Evolutionary conservation across 306 rosid species (phyloP).

Genomic region (Arachis hypogaea): DNA sequence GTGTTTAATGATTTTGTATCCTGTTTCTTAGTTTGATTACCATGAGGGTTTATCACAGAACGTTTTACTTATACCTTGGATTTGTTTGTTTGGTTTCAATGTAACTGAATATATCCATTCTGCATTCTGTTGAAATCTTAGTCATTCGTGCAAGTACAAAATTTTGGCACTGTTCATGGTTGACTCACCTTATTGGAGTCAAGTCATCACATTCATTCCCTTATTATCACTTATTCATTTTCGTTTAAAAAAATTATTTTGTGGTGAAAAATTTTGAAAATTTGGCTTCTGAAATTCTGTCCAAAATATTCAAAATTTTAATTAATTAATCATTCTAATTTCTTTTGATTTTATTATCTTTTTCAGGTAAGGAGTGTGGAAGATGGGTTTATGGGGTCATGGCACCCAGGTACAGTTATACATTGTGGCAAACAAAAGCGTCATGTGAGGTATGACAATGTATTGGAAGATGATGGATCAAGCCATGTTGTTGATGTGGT

Average conservation of each 20-base stretch:
- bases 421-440: slow-evolving; percentile 54
- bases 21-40: slow-evolving; percentile 6
- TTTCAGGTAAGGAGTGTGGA: slow-evolving; percentile 79
- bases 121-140: slow-evolving; percentile 5
- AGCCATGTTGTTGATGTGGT: slow-evolving; percentile 53
- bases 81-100: slow-evolving; percentile 22
- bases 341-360: background rate
- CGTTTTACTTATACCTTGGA: background rate
- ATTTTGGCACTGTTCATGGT: slow-evolving; percentile 1
- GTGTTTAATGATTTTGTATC: background rate
- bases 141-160: slow-evolving; percentile 33
- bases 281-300: slow-evolving; percentile 28
- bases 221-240: background rate
- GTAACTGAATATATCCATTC: background rate
- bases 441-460: slow-evolving; percentile 57
- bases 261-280: background rate
- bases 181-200: background rate
- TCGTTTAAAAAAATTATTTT: background rate
- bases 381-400: slow-evolving; percentile 83
- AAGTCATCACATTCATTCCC: background rate
- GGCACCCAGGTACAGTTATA: slow-evolving; percentile 71
- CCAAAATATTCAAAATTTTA: background rate
- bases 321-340: background rate
- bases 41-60: background rate
- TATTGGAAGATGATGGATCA: slow-evolving; percentile 48